Percentiles rank a stretch among this genome's conserved stretches.
phyloP scores from a whole-genome alignment of 345 rosid species.

The Lagerstroemia speciosa region DNA sequence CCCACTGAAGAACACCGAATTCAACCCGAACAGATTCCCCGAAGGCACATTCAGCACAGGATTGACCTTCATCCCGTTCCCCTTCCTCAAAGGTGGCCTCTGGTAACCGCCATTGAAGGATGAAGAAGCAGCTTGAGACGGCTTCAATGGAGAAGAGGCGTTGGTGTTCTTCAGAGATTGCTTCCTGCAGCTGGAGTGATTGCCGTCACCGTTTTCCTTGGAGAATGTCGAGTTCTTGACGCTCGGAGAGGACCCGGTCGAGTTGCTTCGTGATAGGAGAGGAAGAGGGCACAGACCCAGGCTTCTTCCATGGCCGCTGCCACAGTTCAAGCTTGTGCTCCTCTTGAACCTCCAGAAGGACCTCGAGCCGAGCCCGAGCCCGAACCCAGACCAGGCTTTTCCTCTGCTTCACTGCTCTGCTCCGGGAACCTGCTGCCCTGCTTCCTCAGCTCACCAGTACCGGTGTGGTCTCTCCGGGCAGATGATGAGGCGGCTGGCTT shows the following conservation, averaged over 20 bases:
- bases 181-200: neutral
- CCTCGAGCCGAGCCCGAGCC: constrained; percentile 3
- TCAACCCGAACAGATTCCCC: constrained; percentile 9
- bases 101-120: constrained; percentile 5
- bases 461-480: neutral
- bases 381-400: neutral
- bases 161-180: neutral
- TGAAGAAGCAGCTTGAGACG: neutral
- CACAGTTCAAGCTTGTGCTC: constrained; percentile 10
- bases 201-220: constrained; percentile 6
- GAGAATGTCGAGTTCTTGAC: neutral
- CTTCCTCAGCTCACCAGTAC: neutral
- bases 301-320: constrained; percentile 3
- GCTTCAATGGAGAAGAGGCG: constrained; percentile 8
- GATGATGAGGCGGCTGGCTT: neutral
- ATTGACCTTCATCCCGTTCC: constrained; percentile 1
- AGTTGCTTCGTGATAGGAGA: constrained; percentile 13
- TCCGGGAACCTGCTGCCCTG: neutral
- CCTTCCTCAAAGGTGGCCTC: constrained; percentile 9
- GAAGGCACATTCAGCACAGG: constrained; percentile 14
- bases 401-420: neutral
- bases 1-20: constrained; percentile 9
- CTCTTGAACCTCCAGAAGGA: constrained; percentile 14
- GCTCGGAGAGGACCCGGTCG: constrained; percentile 8
- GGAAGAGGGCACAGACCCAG: constrained; percentile 16